Evolutionary conservation across 495 filamentous ascomycete species (phyloP), one percentile per base, ranked within the genome.

Genomic region (Lindgomyces ingoldianus): DNA sequence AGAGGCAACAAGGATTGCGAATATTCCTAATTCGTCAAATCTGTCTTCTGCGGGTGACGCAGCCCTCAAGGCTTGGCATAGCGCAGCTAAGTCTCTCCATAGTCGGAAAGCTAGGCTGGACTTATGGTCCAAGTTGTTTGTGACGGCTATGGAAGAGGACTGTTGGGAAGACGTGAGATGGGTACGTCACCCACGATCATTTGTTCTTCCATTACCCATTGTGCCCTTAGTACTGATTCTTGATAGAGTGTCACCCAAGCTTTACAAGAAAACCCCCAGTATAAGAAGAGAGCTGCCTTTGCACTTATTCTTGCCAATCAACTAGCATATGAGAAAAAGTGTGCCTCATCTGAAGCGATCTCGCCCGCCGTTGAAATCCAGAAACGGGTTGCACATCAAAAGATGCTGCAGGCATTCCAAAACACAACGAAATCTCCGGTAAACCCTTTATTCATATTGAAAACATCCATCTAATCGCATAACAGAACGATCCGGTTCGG

Each of bases 91-190:
- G 21, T 44, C 29, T 3, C 53, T 57, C 22, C 21, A 16, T 26
- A 41, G 29, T 1, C n/a, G 19, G 19, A 60, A 45, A n/a, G 55
- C 55, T 14, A 59, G 41, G 21, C 25, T 65, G 9, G 49, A 59
- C 6, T 25, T 60, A 22, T 65, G 55, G 56, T 60, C 55, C n/a
- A 4, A 4, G 16, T 39, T 62, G 9, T 67, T 61, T 22, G 26
- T 42, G 1, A 30, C 11, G 9, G 57, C 64, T 18, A 42, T 67
- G 52, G 16, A 26, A 26, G 56, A 58, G 25, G 57, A 62, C 16
- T 70, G 67, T 44, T 70, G 67, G 67, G 67, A 65, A 19, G 67
- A 70, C 53, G 67, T 64, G 14, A 56, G 61, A 18, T 56, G 16
- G 26, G 58, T 45, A 46, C 36, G 54, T 4, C 21, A 6, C 2